Percentiles rank a stretch among this genome's conserved stretches.
Conservation (phyloP, 2,329 filamentous ascomycete species). For the Pestalotiopsis sp. region DNA sequence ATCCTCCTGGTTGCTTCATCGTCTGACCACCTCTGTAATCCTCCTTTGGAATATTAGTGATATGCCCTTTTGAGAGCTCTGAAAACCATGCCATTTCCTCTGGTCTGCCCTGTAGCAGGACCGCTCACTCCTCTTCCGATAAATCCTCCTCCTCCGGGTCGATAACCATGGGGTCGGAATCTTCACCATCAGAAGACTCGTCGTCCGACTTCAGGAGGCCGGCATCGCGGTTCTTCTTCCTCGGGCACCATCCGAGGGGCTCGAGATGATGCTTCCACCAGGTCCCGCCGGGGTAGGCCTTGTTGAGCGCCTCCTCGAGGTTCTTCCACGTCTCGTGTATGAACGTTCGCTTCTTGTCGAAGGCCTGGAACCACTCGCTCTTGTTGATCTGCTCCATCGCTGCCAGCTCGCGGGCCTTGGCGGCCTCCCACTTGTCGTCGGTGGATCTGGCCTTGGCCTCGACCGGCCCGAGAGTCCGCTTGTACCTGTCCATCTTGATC, state of each 20-base stretch:
- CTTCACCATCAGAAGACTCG: background rate
- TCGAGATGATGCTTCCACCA: background rate
- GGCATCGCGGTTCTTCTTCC: background rate
- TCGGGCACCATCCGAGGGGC: background rate
- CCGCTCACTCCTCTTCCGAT: constrained; percentile 2
- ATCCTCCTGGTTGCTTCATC: background rate
- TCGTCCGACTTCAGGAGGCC: background rate
- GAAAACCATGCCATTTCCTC: background rate
- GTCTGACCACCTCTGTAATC: background rate
- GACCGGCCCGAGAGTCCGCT: background rate
- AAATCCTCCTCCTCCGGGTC: background rate
- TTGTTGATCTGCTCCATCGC: background rate
- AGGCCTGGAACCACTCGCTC: background rate
- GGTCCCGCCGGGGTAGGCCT: background rate
- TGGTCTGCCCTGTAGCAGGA: background rate
- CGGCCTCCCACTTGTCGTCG: background rate
- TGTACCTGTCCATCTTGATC: background rate
- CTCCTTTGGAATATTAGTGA: background rate
- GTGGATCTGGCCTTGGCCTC: background rate
- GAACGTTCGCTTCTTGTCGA: background rate
- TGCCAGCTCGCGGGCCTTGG: background rate
- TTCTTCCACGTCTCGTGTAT: background rate
- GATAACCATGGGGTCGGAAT: background rate
- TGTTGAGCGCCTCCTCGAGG: background rate
- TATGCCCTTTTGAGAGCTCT: background rate